Evolutionary conservation across 129 eudicot species (phyloP), one percentile per base, ranked within the genome.

Genomic region (Erigeron canadensis): DNA sequence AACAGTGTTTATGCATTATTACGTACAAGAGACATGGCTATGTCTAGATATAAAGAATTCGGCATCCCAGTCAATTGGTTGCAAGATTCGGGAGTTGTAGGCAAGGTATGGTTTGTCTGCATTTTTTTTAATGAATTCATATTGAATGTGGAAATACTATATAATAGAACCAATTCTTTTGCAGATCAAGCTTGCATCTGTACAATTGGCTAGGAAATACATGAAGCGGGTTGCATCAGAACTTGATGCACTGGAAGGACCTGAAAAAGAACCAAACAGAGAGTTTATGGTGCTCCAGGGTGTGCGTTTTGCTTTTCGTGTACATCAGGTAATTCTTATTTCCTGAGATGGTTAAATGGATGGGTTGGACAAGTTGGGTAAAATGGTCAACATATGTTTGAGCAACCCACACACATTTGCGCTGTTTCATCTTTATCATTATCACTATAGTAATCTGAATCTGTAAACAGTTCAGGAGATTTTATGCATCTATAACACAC

Each of bases 241-340:
- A 72, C 96, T 94, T 71, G 97, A 94, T 81, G 85, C 89, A 46
- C 67, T 90, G 77, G 85, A 69, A 19, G 99, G 95, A 77, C 91
- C 96, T 1, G 97, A 94, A 69, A 94, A 94, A 70, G 99, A 94
- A 81, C 99, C 97, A 70, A 88, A 90, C 81, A 84, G 96, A 78
- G 99, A 94, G 76, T 94, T 94, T 79, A 77, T 94, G 79, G 83
- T 94, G 69, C 82, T 94, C 46, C 99, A 94, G 84, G 99, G 99
- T 0, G 96, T 94, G 34, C 99, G 99, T 9, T 94, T 94, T 86
- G 97, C 97, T 65, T 94, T 90, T 84, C 96, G 99, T 45, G 99
- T 94, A 72, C 96, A 94, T 83, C 99, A 94, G 96, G 99, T 94
- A 71, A 71, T 51, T n/a, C 15, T 8, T 8, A 64, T 58, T n/a